Evolutionary conservation across 106 monocot species (phyloP).

Genomic region (Dioscorea alata): DNA sequence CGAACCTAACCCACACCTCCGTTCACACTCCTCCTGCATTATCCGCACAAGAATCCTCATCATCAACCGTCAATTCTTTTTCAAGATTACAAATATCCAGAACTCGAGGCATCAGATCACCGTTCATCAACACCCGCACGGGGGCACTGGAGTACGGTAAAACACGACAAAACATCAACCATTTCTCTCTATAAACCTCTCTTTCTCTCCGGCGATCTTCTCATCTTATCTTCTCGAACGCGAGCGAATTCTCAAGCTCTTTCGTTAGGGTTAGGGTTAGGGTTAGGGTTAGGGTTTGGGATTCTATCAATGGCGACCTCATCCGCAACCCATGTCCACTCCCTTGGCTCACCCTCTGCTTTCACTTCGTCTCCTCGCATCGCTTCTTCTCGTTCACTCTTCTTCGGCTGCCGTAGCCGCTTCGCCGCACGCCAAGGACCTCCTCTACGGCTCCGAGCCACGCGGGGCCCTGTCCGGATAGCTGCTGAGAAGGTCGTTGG

Average conservation of each 20-base stretch:
- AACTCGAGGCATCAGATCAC: too few relatives aligned
- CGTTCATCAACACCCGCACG: too few relatives aligned
- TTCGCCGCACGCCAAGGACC: background rate
- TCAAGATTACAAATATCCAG: too few relatives aligned
- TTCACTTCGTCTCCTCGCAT: conserved; percentile 11
- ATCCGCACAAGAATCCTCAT: too few relatives aligned
- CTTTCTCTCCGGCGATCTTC: too few relatives aligned
- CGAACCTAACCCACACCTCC: too few relatives aligned
- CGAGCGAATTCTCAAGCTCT: background rate
- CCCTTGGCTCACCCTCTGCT: conserved; percentile 16
- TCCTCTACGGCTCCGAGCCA: background rate
- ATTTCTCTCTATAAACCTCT: too few relatives aligned
- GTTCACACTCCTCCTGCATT: too few relatives aligned
- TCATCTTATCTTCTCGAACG: too few relatives aligned
- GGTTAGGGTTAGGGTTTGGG: background rate
- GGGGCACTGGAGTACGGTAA: too few relatives aligned
- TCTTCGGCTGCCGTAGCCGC: conserved; percentile 13
- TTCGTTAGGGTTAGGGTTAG: background rate
- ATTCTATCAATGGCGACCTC: conserved; percentile 13
- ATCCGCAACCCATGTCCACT: conserved; percentile 31
- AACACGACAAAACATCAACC: too few relatives aligned
- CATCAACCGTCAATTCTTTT: too few relatives aligned
- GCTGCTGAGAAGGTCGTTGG: conserved; percentile 82
- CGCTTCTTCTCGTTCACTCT: conserved; percentile 17
- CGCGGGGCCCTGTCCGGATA: conserved; percentile 20